Conservation (phyloP, 2,329 filamentous ascomycete species). For the Aspergillus latus region DNA sequence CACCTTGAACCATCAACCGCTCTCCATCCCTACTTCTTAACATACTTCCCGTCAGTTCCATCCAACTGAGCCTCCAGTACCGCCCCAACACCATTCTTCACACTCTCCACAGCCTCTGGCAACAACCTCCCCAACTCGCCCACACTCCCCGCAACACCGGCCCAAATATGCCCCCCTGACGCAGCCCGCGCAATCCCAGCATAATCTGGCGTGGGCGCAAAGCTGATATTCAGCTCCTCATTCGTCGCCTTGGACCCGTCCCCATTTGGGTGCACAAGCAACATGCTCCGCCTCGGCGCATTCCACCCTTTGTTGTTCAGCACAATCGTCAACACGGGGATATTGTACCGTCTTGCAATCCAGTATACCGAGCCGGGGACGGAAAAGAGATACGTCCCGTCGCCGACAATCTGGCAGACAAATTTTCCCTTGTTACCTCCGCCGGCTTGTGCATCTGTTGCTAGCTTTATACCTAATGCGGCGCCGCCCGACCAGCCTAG, state of each 20-base stretch:
- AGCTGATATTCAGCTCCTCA: slow-evolving; percentile 65
- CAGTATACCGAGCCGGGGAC: slow-evolving; percentile 67
- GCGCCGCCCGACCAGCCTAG: slow-evolving; percentile 78
- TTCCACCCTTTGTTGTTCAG: slow-evolving; percentile 73
- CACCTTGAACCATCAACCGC: too few relatives aligned
- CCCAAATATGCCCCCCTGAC: slow-evolving; percentile 62
- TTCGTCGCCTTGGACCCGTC: slow-evolving; percentile 62
- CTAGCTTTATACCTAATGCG: slow-evolving; percentile 74
- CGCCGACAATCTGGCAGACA: slow-evolving; percentile 65
- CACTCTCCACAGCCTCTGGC: slow-evolving; percentile 59
- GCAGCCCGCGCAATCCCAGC: slow-evolving; percentile 67
- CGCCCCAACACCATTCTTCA: slow-evolving; percentile 57
- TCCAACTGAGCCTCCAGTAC: slow-evolving; percentile 63
- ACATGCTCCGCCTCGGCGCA: slow-evolving; percentile 60
- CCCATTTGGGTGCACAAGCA: slow-evolving; percentile 66
- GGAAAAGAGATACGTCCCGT: slow-evolving; percentile 66
- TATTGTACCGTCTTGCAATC: slow-evolving; percentile 65
- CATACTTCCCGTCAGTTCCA: slow-evolving; percentile 57
- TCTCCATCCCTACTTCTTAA: slow-evolving; percentile 19
- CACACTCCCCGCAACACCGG: slow-evolving; percentile 57
- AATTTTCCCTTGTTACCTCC: slow-evolving; percentile 56
- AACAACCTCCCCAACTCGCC: slow-evolving; percentile 56
- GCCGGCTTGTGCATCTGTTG: slow-evolving; percentile 54
- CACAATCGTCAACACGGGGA: slow-evolving; percentile 66
- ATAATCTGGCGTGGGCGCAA: slow-evolving; percentile 66